Base-by-base conservation (phyloP, 2,329 filamentous ascomycete species). In the Plectosphaerella cucumerina region DNA sequence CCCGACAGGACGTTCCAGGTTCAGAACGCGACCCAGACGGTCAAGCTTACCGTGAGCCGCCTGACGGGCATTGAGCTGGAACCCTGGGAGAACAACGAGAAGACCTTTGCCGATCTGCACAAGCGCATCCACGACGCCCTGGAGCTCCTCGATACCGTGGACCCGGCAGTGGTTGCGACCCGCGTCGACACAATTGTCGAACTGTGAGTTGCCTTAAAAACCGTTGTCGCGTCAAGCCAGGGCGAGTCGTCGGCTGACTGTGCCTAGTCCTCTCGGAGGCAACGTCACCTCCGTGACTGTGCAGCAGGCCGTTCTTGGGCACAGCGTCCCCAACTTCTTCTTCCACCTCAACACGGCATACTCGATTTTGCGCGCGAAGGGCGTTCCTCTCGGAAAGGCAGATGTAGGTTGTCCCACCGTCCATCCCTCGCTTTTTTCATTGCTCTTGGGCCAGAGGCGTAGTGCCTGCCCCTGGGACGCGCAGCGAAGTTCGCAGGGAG, bases 331-430 rank as follows among this genome's bases (percentile, higher is more conserved):
- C 12, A 85, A 85, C 60, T 73, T 84, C 59, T 82, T 73, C 63
- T 86, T 86, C 62, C 84, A 86, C 58, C 53, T 78, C 5, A 72
- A 67, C 21, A 81, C 73, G 6, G 75, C 77, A 6, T 86, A 86
- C 62, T 69, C 62, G 2, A 77, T 87, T 46, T 59, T 86, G 58
- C 68, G 83, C 46, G 70, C 68, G 44, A 72, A 78, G 62, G 82
- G 82, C 0, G 78, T 85, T 14, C 72, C 72, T 1, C 20, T 87
- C 26, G 82, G 82, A 11, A 86, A 85, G 71, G 35, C 56, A 18
- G 80, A 85, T 31, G 26, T 31, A 31, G 12, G 26, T 9, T 10
- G 6, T 31, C 26, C 26, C 26, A 31, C 4, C n/a, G n/a, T n/a
- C n/a, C n/a, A n/a, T n/a, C n/a, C n/a, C n/a, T n/a, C n/a, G n/a